These are phyloP conservation scores for Penicillium hesseltinei DNA, from an alignment of 2,329 filamentous ascomycete species.

Conservation along the genomic window DNA sequence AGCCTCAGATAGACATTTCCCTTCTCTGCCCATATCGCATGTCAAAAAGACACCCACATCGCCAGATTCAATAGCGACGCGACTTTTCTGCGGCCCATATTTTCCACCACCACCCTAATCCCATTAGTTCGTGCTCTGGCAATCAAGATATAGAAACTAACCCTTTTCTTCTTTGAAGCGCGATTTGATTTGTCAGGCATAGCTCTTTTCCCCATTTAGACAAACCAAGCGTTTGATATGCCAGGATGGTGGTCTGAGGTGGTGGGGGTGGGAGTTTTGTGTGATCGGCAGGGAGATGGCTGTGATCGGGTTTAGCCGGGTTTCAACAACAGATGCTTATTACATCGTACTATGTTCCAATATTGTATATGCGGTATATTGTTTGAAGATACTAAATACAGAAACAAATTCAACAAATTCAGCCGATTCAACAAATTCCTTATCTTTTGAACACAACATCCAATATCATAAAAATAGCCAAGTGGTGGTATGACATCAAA, in stretches of 20 bases:
- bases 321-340: not conserved
- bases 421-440: too few species aligned
- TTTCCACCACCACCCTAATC: constrained; percentile 29
- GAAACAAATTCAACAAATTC: too few species aligned
- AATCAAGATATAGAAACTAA: constrained; percentile 12
- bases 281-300: constrained; percentile 13
- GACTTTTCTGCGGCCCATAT: constrained; percentile 31
- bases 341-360: not conserved
- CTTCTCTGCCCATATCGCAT: constrained; percentile 61
- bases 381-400: too few species aligned
- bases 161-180: constrained; percentile 36
- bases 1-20: constrained; percentile 58
- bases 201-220: constrained; percentile 29
- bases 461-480: not conserved
- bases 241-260: constrained; percentile 1
- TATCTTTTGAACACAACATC: not conserved
- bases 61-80: constrained; percentile 42
- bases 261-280: constrained; percentile 18
- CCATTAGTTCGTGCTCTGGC: not conserved
- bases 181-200: constrained; percentile 29
- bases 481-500: constrained; percentile 26
- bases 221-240: constrained; percentile 1
- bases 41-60: constrained; percentile 64
- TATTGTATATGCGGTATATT: too few species aligned
- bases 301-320: constrained; percentile 20